Evolutionary conservation across 805 yeast species (phyloP).

Genomic region (Blastobotrys chiropterorum): DNA sequence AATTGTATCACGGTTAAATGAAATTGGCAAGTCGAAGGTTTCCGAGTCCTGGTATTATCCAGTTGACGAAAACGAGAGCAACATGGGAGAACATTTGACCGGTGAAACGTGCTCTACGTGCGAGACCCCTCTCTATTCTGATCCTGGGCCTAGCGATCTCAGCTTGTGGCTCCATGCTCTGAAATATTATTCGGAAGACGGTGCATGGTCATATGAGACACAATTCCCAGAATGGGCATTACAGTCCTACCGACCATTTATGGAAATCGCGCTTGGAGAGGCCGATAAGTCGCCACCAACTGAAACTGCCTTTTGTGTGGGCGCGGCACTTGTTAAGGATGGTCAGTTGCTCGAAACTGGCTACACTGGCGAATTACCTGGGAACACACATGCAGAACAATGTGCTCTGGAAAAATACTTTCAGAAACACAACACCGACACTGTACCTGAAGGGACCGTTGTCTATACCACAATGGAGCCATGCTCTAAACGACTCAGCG

Average conservation of each 20-base stretch:
- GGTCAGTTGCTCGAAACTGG: constrained; percentile 68
- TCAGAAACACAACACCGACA: constrained; percentile 27
- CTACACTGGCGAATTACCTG: constrained; percentile 82
- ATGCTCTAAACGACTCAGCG: constrained; percentile 81
- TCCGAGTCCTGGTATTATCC: constrained; percentile 62
- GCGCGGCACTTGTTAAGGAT: constrained; percentile 72
- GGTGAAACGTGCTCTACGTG: constrained; percentile 61
- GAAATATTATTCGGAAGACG: constrained; percentile 45
- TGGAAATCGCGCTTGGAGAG: constrained; percentile 70
- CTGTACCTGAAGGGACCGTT: constrained; percentile 69
- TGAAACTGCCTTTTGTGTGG: constrained; percentile 87
- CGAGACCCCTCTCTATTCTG: constrained; percentile 65
- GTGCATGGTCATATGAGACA: constrained; percentile 65
- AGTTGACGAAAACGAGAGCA: constrained; percentile 5
- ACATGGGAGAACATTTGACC: constrained; percentile 58
- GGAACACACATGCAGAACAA: constrained; percentile 97
- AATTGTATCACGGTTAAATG: constrained; percentile 46
- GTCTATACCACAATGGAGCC: constrained; percentile 98
- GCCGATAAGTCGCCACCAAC: constrained; percentile 80
- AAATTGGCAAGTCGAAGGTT: constrained; percentile 62
- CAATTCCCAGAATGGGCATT: constrained; percentile 80
- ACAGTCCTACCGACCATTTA: constrained; percentile 48
- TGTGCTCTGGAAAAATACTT: constrained; percentile 76
- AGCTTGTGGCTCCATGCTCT: constrained; percentile 90
- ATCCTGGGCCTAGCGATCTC: constrained; percentile 84